These are phyloP conservation scores for Kwoniella sp. DNA, from an alignment of 768 basidiomycete species.

Conservation along the genomic window DNA sequence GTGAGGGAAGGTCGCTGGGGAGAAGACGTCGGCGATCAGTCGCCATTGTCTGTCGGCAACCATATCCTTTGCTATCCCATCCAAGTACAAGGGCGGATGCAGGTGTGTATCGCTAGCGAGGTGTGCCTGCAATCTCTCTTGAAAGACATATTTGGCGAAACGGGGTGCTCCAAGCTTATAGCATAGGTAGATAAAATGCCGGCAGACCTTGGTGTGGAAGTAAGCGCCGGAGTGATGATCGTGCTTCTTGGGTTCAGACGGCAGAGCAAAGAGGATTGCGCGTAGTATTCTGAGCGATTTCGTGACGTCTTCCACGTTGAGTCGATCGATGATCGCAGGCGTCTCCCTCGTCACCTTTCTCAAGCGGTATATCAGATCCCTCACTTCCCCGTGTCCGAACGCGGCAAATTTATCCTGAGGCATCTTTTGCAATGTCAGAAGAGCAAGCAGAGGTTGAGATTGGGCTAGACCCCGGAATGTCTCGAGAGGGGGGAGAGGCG, in stretches of 20 bases:
- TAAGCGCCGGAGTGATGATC: conserved; percentile 12
- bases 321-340: conserved; percentile 1
- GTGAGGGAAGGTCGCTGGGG: conserved; percentile 16
- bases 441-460: conserved; percentile 25
- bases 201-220: conserved; percentile 6
- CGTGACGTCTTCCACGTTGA: not conserved
- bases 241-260: not conserved
- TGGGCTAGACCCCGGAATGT: conserved; percentile 25
- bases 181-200: conserved; percentile 19
- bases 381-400: conserved; percentile 15
- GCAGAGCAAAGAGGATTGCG: conserved; percentile 13
- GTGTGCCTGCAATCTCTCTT: conserved; percentile 17
- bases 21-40: conserved; percentile 11
- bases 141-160: conserved; percentile 16
- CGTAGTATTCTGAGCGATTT: conserved; percentile 16
- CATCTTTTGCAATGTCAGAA: conserved; percentile 10
- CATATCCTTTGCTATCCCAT: conserved; percentile 6
- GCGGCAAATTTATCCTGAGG: conserved; percentile 10
- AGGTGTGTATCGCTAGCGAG: not conserved
- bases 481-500: conserved; percentile 24
- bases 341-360: not conserved
- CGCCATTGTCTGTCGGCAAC: conserved; percentile 7
- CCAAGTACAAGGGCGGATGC: conserved; percentile 1
- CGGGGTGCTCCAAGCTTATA: conserved; percentile 12
- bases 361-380: conserved; percentile 7